phyloP scores from a whole-genome alignment of 2,329 filamentous ascomycete species.

The Cadophora luteo-olivacea region DNA sequence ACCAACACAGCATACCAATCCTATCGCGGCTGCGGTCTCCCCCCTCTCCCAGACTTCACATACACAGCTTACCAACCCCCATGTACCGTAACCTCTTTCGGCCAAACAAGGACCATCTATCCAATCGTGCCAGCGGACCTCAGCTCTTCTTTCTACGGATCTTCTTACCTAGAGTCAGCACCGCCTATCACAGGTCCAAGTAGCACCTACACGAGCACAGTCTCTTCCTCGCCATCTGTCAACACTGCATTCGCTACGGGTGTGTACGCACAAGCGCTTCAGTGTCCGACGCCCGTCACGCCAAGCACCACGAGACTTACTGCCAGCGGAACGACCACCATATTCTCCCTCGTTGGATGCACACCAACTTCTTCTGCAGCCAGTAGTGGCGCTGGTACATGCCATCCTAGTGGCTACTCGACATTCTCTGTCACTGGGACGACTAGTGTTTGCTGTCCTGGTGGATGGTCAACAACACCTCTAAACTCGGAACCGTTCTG shows the following conservation, averaged over 20 bases:
- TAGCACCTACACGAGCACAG: not conserved
- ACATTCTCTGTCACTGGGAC: constrained; percentile 29
- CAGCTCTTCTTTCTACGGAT: constrained; percentile 24
- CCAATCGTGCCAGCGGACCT: constrained; percentile 25
- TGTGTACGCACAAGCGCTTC: constrained; percentile 24
- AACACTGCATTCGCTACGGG: constrained; percentile 26
- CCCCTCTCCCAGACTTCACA: constrained; percentile 29
- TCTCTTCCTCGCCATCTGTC: not conserved
- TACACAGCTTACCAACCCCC: constrained; percentile 31
- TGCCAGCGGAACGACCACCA: constrained; percentile 18
- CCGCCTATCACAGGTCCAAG: not conserved
- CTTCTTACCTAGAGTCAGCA: not conserved
- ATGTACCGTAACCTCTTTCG: constrained; percentile 23
- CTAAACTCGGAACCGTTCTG: constrained; percentile 10
- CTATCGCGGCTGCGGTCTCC: constrained; percentile 28
- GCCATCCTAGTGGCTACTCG: constrained; percentile 23
- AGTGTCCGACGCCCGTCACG: constrained; percentile 21
- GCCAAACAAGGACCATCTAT: constrained; percentile 25
- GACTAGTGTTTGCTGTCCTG: constrained; percentile 29
- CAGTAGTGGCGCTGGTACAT: constrained; percentile 12
- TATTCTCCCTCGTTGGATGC: constrained; percentile 20
- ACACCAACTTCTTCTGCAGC: not conserved
- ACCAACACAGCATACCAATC: constrained; percentile 15
- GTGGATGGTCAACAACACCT: constrained; percentile 26
- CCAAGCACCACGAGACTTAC: constrained; percentile 22